Percentiles rank a stretch among this genome's conserved stretches.
phyloP scores from a whole-genome alignment of 148 eudicot genomes.

The Dysphania ambrosioides region DNA sequence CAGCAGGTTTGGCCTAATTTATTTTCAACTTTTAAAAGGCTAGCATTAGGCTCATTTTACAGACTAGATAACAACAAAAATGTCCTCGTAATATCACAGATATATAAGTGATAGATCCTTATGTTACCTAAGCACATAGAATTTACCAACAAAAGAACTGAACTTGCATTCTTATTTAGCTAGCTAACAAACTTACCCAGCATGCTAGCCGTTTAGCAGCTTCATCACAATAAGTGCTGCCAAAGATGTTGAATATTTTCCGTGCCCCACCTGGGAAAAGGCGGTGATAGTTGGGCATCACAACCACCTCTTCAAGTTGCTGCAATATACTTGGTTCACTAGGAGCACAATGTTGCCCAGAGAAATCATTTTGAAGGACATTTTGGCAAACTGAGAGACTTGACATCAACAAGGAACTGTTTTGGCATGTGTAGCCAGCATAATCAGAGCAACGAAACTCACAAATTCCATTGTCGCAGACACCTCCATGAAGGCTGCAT shows the following conservation, averaged over 20 bases:
- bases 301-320: conserved; percentile 95
- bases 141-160: background rate
- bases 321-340: conserved; percentile 74
- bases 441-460: conserved; percentile 98
- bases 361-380: conserved; percentile 59
- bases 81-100: background rate
- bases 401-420: conserved; percentile 67
- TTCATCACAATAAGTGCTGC: conserved; percentile 67
- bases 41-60: background rate
- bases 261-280: conserved; percentile 79
- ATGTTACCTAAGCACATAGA: background rate
- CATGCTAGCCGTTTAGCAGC: conserved; percentile 97
- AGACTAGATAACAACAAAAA: background rate
- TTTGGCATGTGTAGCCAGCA: conserved; percentile 94
- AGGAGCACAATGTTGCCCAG: conserved; percentile 94
- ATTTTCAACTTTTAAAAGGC: background rate
- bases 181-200: conserved; percentile 59
- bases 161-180: background rate
- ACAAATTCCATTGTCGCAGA: conserved; percentile 89
- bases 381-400: conserved; percentile 83
- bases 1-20: background rate
- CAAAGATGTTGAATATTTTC: conserved; percentile 58
- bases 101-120: background rate
- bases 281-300: conserved; percentile 89
- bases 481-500: conserved; percentile 99